phyloP scores from a whole-genome alignment of 169 alveolate genomes.

The Plasmodium cynomolgi region DNA sequence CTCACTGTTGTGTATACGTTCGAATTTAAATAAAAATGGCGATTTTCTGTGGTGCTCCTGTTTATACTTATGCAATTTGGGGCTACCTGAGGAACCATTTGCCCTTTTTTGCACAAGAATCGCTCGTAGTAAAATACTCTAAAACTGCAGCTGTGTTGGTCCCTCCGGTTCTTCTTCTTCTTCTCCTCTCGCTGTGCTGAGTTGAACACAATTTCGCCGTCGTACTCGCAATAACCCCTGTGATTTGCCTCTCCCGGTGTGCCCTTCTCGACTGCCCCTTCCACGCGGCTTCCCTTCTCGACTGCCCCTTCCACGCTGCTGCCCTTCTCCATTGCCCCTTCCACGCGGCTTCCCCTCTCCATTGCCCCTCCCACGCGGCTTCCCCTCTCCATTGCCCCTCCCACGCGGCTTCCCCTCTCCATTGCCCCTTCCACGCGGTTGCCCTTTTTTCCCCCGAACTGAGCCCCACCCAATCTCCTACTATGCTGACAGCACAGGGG shows the following conservation, averaged over 20 bases:
- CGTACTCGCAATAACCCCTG: constrained; percentile 10
- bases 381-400: neutral
- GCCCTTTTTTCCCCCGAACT: neutral
- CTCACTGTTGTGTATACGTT: constrained; percentile 11
- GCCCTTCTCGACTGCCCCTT: neutral
- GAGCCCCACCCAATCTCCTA: neutral
- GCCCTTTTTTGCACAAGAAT: constrained; percentile 2
- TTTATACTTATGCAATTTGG: constrained; percentile 15
- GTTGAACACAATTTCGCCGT: constrained; percentile 10
- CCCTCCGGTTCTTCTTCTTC: neutral
- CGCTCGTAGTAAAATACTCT: constrained; percentile 9
- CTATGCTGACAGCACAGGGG: constrained; percentile 12
- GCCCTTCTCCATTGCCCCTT: neutral
- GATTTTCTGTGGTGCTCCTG: constrained; percentile 16
- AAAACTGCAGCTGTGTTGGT: neutral
- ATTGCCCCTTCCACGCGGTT: neutral
- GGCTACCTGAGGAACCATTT: neutral
- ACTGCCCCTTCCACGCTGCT: neutral
- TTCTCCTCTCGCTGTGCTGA: neutral
- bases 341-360: neutral
- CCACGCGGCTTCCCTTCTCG: neutral
- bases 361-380: neutral
- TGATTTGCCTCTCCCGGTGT: neutral
- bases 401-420: neutral
- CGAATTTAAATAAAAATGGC: neutral